Evolutionary conservation across 2,329 filamentous ascomycete species (phyloP), one percentile per base, ranked within the genome.

Genomic region (Pseudophaeomoniella oleicola): DNA sequence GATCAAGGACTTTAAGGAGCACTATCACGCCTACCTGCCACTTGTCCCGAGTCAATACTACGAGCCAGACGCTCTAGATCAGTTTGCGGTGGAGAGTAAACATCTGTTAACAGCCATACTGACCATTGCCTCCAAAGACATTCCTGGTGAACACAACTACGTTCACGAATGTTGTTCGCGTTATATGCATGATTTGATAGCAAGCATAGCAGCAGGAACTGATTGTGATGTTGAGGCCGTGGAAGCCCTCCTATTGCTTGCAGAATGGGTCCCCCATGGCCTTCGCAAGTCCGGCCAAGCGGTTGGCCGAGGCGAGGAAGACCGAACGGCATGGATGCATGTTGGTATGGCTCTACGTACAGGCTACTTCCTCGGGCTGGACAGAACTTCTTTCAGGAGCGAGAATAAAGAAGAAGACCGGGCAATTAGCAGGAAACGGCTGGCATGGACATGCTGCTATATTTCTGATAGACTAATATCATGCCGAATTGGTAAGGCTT

Each of bases 241-340:
- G 0, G 78, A 84, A 49, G 76, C 77, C 2, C 56, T 84, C 2
- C 59, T 83, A 0, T 60, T 84, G 2, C 67, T 84, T 2, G 78
- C 79, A 0, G 78, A 84, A 48, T 84, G 79, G 79, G 77, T 76
- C 4, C 76, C 77, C 0, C 78, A 80, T 42, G 72, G 74, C 0
- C 67, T 75, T 2, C 62, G 75, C 4, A 67, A 67, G 2, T 62
- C 69, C 19, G 71, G 72, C 18, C 73, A 73, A 19, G 65, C 71
- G 16, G 74, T 83, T 14, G 79, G 78, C 0, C 68, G 78, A 38
- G 79, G 79, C 5, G 78, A 83, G 51, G 79, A 83, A 50, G 78
- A 84, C 46, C 69, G 79, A 32, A 77, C 79, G 18, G 77, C 78
- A 0, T 84, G 79, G 79, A 83, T 83, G 78, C 75, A 82, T 46